Evolutionary conservation across 2,329 filamentous ascomycete species (phyloP).

Genomic region (Pseudocercospora fijiensis): DNA sequence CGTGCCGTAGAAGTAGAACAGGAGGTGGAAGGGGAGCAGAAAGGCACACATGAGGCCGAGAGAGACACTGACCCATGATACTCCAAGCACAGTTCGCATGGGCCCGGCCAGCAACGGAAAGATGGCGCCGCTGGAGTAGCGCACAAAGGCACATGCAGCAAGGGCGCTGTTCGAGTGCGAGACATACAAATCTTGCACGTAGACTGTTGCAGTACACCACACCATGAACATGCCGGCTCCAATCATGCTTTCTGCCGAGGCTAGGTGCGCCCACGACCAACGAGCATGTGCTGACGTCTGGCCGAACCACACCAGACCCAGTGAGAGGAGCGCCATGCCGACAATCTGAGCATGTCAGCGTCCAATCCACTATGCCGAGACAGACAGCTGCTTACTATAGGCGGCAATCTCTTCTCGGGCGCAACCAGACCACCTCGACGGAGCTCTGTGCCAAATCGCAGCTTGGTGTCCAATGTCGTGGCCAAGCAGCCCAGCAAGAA

Average conservation of each 20-base stretch:
- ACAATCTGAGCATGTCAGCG: slow-evolving; percentile 15
- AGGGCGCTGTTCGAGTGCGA: slow-evolving; percentile 19
- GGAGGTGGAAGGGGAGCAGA: slow-evolving; percentile 15
- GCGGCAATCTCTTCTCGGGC: slow-evolving; percentile 20
- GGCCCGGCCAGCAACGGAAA: slow-evolving; percentile 14
- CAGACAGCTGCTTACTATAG: slow-evolving; percentile 12
- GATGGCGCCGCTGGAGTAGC: slow-evolving; percentile 14
- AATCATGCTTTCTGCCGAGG: slow-evolving; percentile 11
- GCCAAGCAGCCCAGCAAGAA: slow-evolving; percentile 12
- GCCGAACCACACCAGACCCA: slow-evolving; percentile 15
- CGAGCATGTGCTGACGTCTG: background rate
- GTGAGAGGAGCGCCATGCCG: slow-evolving; percentile 15
- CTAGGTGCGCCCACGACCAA: slow-evolving; percentile 1
- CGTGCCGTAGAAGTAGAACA: slow-evolving; percentile 21
- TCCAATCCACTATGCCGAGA: background rate
- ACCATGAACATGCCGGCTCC: slow-evolving; percentile 22
- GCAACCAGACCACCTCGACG: slow-evolving; percentile 3
- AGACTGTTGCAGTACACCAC: slow-evolving; percentile 19
- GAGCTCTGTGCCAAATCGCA: slow-evolving; percentile 14
- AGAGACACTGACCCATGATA: slow-evolving; percentile 12
- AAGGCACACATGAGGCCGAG: slow-evolving; percentile 13
- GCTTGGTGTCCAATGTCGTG: slow-evolving; percentile 13
- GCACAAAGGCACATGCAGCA: slow-evolving; percentile 19
- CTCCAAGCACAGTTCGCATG: slow-evolving; percentile 12
- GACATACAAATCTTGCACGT: slow-evolving; percentile 20